phyloP scores from a whole-genome alignment of 306 rosid genomes.

The Sesbania bispinosa region DNA sequence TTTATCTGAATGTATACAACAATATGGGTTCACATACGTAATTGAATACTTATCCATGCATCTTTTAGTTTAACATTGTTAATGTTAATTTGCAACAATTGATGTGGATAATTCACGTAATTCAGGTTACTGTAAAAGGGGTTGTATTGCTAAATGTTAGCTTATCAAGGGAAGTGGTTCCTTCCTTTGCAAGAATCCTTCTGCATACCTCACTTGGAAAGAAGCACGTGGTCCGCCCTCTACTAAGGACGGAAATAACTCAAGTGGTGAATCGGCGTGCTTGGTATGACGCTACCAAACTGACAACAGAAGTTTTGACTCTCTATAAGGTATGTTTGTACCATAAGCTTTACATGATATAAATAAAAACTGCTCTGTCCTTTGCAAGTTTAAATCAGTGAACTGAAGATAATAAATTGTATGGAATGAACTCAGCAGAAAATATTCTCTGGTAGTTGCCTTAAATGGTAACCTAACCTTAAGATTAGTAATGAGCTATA shows the following conservation, averaged over 20 bases:
- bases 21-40: too few species aligned
- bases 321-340: slow-evolving; percentile 65
- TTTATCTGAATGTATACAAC: too few species aligned
- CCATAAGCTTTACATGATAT: background rate
- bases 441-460: background rate
- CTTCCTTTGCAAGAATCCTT: slow-evolving; percentile 89
- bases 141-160: slow-evolving; percentile 72
- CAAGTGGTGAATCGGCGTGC: slow-evolving; percentile 92
- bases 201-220: slow-evolving; percentile 89
- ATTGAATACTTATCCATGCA: too few species aligned
- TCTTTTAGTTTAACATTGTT: too few species aligned
- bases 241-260: slow-evolving; percentile 77
- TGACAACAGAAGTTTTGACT: slow-evolving; percentile 65
- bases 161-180: slow-evolving; percentile 89
- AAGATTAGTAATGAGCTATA: background rate
- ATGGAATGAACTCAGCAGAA: background rate
- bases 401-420: background rate
- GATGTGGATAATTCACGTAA: too few species aligned
- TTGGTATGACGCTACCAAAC: slow-evolving; percentile 78
- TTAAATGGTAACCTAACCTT: background rate
- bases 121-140: slow-evolving; percentile 74
- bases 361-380: slow-evolving; percentile 1
- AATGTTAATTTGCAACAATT: too few species aligned
- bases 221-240: slow-evolving; percentile 88
- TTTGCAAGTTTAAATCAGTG: background rate